These are phyloP conservation scores for Berberis thunbergii DNA, from an alignment of 164 flowering plant genomes.

Conservation along the genomic window DNA sequence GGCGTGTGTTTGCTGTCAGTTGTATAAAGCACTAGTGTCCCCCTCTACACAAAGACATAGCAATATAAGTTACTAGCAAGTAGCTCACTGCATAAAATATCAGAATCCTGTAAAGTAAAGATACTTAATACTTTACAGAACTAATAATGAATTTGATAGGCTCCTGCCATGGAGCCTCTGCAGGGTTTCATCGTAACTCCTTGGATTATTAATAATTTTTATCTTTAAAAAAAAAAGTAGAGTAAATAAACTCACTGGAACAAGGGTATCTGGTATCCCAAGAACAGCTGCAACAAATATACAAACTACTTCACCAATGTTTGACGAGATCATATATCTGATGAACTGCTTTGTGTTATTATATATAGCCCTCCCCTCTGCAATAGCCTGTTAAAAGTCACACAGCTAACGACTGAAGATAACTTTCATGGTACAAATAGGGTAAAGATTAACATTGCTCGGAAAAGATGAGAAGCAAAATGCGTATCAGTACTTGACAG, in stretches of 20 bases:
- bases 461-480: neutral
- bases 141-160: too few species aligned
- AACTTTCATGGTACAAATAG: neutral
- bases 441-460: neutral
- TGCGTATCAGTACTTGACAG: neutral
- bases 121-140: too few species aligned
- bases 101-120: too few species aligned
- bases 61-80: too few species aligned
- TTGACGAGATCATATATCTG: slow-evolving; percentile 99
- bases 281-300: slow-evolving; percentile 98
- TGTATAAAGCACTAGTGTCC: too few species aligned
- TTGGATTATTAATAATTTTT: too few species aligned
- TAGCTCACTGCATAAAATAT: too few species aligned
- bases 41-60: too few species aligned
- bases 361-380: slow-evolving; percentile 98
- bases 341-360: slow-evolving; percentile 98
- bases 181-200: neutral
- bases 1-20: too few species aligned
- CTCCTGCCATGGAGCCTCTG: neutral
- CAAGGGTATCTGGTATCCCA: slow-evolving; percentile 97
- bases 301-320: slow-evolving; percentile 99
- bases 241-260: slow-evolving; percentile 61
- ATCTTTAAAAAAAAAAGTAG: neutral
- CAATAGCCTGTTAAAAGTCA: slow-evolving; percentile 68
- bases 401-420: neutral